phyloP scores from a whole-genome alignment of 2,329 filamentous ascomycete species.

The Monascus ruber region DNA sequence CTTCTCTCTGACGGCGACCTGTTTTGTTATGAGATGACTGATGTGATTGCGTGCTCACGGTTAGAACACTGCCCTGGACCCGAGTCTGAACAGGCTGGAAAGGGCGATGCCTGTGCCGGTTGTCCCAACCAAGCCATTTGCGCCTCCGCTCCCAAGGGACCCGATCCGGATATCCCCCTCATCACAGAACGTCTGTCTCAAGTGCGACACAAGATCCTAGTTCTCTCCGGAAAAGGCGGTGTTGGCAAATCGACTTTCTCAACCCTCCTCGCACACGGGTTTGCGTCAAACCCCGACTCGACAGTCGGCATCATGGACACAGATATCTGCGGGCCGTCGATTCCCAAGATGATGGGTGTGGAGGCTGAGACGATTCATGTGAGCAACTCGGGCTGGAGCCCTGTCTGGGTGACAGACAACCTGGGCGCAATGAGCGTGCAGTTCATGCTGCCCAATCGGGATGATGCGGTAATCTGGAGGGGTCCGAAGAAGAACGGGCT shows the following conservation, averaged over 20 bases:
- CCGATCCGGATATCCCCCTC: constrained; percentile 83
- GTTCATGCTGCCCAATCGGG: constrained; percentile 89
- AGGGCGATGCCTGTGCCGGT: constrained; percentile 74
- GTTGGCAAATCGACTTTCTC: constrained; percentile 96
- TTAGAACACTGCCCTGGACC: constrained; percentile 83
- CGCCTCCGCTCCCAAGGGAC: constrained; percentile 85
- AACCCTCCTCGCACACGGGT: constrained; percentile 75
- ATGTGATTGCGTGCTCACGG: not conserved
- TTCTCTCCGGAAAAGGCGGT: constrained; percentile 88
- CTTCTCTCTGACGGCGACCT: not conserved
- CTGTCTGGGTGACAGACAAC: constrained; percentile 92
- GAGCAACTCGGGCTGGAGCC: constrained; percentile 78
- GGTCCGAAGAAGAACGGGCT: constrained; percentile 97
- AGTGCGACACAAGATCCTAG: constrained; percentile 83
- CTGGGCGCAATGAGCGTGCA: constrained; percentile 94
- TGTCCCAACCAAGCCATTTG: constrained; percentile 96
- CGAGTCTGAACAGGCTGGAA: constrained; percentile 43
- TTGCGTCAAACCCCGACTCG: constrained; percentile 65
- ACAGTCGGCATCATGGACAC: constrained; percentile 95
- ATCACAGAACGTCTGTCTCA: constrained; percentile 72
- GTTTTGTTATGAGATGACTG: constrained; percentile 1
- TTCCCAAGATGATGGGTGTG: constrained; percentile 98
- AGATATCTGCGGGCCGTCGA: constrained; percentile 90
- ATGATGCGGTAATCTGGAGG: constrained; percentile 95
- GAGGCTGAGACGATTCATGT: constrained; percentile 89